Evolutionary conservation across 768 basidiomycete species (phyloP).

Genomic region (Termitomyces sp.): DNA sequence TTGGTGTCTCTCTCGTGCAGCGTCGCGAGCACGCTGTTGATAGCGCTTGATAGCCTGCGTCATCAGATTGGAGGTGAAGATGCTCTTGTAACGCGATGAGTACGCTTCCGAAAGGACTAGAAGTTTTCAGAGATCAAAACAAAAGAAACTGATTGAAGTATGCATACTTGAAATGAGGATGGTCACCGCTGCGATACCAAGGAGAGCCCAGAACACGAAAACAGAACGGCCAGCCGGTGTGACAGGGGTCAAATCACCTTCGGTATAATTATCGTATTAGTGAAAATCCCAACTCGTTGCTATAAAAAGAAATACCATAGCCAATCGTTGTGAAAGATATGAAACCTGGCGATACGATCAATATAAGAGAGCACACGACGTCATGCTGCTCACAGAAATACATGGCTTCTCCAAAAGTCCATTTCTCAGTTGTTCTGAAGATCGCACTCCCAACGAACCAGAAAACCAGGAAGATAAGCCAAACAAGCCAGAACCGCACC

Average conservation of each 20-base stretch:
- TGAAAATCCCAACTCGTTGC: background rate
- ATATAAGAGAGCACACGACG: background rate
- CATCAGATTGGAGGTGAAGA: constrained; percentile 41
- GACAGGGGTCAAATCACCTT: constrained; percentile 55
- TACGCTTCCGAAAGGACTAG: constrained; percentile 64
- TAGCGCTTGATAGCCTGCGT: constrained; percentile 42
- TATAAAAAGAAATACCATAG: constrained; percentile 33
- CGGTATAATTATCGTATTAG: background rate
- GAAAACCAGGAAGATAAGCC: constrained; percentile 64
- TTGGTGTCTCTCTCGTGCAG: background rate
- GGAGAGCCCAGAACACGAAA: constrained; percentile 74
- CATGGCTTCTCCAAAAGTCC: constrained; percentile 56
- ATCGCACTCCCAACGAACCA: constrained; percentile 75
- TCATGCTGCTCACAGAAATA: constrained; percentile 61
- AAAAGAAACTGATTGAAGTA: background rate
- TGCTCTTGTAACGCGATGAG: constrained; percentile 56
- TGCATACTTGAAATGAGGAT: constrained; percentile 63
- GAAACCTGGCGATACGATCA: constrained; percentile 42
- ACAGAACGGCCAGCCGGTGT: constrained; percentile 70
- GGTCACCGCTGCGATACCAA: constrained; percentile 75
- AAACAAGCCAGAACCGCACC: constrained; percentile 51
- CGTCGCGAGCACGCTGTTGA: constrained; percentile 12
- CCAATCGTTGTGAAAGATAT: constrained; percentile 72
- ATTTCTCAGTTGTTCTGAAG: constrained; percentile 64
- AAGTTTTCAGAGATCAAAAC: background rate